Percentiles rank a stretch among this genome's conserved stretches.
Conservation (phyloP, 192 early-diverging fungal genomes). For the Funneliformis geosporum region DNA sequence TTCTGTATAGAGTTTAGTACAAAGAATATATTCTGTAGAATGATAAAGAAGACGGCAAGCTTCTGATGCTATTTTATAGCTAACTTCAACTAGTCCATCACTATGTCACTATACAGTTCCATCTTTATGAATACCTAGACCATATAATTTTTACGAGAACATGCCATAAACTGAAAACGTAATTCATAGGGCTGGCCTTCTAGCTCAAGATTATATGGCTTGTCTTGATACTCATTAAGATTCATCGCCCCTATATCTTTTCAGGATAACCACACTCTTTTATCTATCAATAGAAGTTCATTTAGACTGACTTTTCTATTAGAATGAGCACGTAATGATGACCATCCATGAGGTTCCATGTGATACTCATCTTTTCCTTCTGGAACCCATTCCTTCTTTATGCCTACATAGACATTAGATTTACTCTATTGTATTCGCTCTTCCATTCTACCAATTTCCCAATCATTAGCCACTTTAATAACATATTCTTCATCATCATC, state of each 20-base stretch:
- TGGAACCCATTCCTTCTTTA: neutral
- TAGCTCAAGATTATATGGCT: neutral
- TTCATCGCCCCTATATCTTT: neutral
- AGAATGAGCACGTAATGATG: neutral
- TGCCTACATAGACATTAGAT: neutral
- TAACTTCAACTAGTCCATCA: neutral
- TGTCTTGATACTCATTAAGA: too few species aligned
- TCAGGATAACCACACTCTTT: neutral
- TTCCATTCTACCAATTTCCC: neutral
- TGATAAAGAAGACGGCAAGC: too few species aligned
- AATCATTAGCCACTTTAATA: neutral
- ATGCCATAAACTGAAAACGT: neutral
- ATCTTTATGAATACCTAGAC: neutral
- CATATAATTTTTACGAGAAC: neutral
- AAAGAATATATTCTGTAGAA: too few species aligned
- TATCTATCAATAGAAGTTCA: neutral
- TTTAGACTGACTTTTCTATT: neutral
- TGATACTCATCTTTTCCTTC: neutral
- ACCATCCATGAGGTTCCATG: neutral
- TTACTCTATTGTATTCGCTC: neutral
- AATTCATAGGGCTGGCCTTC: neutral
- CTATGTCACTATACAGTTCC: neutral
- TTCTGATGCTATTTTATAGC: slow-evolving; percentile 6
- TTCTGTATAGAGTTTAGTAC: neutral
- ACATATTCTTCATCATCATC: neutral